These are phyloP conservation scores for Kentomonas sorsogonicus DNA, from an alignment of 208 protist species.

Conservation along the genomic window DNA sequence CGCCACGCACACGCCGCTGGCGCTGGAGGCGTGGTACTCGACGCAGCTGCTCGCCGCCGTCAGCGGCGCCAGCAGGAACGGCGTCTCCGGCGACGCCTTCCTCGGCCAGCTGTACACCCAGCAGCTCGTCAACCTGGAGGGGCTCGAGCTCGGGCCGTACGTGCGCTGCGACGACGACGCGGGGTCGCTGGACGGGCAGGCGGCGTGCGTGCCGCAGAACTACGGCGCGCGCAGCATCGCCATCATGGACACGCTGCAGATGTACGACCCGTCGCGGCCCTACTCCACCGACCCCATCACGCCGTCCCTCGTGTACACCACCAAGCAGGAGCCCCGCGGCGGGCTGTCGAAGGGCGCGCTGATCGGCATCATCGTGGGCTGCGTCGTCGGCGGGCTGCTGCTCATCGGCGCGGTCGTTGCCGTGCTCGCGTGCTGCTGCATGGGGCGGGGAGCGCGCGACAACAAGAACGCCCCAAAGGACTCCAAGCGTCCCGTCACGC, in stretches of 20 bases:
- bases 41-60: constrained; percentile 7
- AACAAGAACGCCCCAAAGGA: constrained; percentile 46
- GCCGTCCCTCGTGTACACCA: constrained; percentile 29
- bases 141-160: constrained; percentile 23
- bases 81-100: constrained; percentile 11
- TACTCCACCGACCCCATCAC: constrained; percentile 12
- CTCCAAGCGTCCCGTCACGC: constrained; percentile 30
- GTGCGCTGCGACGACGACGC: constrained; percentile 1
- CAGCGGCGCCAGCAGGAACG: constrained; percentile 16
- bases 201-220: constrained; percentile 28
- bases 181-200: no score
- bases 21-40: constrained; percentile 16
- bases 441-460: constrained; percentile 22
- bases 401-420: constrained; percentile 7
- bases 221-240: constrained; percentile 41
- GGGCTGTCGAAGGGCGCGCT: constrained; percentile 17
- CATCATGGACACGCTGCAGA: constrained; percentile 16
- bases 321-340: background rate
- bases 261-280: constrained; percentile 20
- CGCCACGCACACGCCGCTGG: constrained; percentile 8
- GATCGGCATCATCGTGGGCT: constrained; percentile 24
- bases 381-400: constrained; percentile 3
- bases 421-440: constrained; percentile 10
- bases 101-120: constrained; percentile 17
- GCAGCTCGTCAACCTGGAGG: constrained; percentile 15